Percentiles rank a stretch among this genome's conserved stretches.
These are phyloP conservation scores for Hypomyces rosellus DNA, from an alignment of 2,329 filamentous ascomycete species.

Conservation along the genomic window DNA sequence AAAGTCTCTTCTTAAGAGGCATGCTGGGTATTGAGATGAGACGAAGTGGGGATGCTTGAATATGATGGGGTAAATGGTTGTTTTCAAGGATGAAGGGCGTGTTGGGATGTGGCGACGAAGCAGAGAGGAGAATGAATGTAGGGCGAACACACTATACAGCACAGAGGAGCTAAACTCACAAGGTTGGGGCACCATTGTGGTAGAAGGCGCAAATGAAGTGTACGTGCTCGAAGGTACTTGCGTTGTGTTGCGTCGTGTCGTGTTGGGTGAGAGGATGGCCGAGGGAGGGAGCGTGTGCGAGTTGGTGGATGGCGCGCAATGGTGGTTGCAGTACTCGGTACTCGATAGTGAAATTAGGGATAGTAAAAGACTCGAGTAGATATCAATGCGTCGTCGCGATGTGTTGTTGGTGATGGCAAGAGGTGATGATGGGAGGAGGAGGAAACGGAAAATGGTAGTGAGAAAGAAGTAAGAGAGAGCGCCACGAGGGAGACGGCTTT, in stretches of 20 bases:
- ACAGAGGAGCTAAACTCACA: slow-evolving; percentile 16
- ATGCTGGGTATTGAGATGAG: slow-evolving; percentile 17
- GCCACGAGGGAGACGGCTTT: not conserved
- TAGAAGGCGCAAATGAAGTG: slow-evolving; percentile 1
- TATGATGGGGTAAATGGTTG: no score
- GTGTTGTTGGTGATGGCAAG: not conserved
- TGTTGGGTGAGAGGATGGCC: not conserved
- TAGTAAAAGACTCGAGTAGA: no score
- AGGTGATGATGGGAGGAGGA: not conserved
- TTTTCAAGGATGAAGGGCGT: not conserved
- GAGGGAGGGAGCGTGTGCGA: no score
- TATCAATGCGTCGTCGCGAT: not conserved
- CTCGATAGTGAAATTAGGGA: no score
- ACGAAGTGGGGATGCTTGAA: not conserved
- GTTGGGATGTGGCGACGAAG: not conserved
- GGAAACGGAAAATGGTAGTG: not conserved
- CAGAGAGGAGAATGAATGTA: slow-evolving; percentile 3
- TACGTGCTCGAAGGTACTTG: no score
- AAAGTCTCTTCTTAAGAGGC: slow-evolving; percentile 31
- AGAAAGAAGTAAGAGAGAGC: not conserved
- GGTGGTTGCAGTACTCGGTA: not conserved
- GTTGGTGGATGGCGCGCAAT: not conserved
- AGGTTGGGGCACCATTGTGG: slow-evolving; percentile 24
- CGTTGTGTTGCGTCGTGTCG: not conserved
- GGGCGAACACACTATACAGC: slow-evolving; percentile 3